Percentiles rank a stretch among this genome's conserved stretches.
Conservation (phyloP, 2,329 filamentous ascomycete genomes). For the Monosporascus sp. region DNA sequence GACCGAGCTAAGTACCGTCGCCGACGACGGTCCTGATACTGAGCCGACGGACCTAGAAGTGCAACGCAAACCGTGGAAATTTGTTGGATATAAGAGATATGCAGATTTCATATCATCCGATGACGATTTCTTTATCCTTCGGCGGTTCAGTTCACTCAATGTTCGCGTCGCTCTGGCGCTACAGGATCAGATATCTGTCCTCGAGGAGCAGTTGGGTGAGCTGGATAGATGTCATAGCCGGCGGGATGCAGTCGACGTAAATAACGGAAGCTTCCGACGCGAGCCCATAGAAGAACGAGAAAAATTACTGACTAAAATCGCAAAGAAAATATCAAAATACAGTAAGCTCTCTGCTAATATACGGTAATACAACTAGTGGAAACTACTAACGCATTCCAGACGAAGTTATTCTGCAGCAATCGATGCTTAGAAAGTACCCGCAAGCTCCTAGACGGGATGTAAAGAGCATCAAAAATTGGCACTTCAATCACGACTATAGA, state of each 20-base stretch:
- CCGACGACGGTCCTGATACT: neutral
- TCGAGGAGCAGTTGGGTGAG: constrained; percentile 24
- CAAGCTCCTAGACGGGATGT: constrained; percentile 16
- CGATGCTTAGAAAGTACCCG: constrained; percentile 8
- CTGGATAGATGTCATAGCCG: constrained; percentile 21
- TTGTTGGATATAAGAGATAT: constrained; percentile 26
- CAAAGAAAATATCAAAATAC: constrained; percentile 15
- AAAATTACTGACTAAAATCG: constrained; percentile 10
- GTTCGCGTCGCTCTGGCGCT: constrained; percentile 25
- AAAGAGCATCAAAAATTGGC: constrained; percentile 21
- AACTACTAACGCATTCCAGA: too few relatives aligned
- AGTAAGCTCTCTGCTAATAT: constrained; percentile 13
- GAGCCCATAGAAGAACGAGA: constrained; percentile 13
- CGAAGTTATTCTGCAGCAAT: constrained; percentile 18
- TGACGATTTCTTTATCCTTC: constrained; percentile 26
- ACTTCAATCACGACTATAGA: constrained; percentile 10
- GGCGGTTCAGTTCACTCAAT: constrained; percentile 28
- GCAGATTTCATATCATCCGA: constrained; percentile 24
- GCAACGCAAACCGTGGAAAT: constrained; percentile 24
- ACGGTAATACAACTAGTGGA: too few relatives aligned
- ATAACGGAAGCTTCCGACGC: constrained; percentile 24
- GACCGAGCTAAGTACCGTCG: neutral
- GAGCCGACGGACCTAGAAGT: neutral
- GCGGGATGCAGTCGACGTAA: constrained; percentile 9
- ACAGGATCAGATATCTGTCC: constrained; percentile 28